These are phyloP conservation scores for Neonothopanus nambi DNA, from an alignment of 1,284 basidiomycete genomes.

Conservation along the genomic window DNA sequence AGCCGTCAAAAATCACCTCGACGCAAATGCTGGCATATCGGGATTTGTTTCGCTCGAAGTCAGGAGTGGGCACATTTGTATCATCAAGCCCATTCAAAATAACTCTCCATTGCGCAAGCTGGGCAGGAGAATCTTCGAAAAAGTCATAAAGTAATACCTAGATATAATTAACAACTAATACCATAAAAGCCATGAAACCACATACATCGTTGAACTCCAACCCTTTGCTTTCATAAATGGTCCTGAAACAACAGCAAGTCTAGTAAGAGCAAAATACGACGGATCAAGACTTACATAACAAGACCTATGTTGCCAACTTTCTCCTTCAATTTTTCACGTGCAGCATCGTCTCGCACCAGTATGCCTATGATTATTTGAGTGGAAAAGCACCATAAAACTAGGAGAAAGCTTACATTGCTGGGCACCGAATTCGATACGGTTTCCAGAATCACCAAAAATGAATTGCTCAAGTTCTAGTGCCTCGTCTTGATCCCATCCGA, in stretches of 20 bases:
- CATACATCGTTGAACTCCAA: constrained; percentile 71
- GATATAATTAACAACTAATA: not conserved
- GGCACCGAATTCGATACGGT: constrained; percentile 64
- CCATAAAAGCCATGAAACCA: not conserved
- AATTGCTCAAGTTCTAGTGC: constrained; percentile 58
- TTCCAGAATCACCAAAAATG: constrained; percentile 50
- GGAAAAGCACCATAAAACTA: not conserved
- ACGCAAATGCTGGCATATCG: constrained; percentile 57
- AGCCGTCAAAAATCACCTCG: constrained; percentile 41
- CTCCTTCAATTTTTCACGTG: constrained; percentile 47
- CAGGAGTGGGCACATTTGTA: constrained; percentile 36
- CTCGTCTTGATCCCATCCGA: constrained; percentile 51
- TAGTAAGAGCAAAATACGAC: constrained; percentile 4
- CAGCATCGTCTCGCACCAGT: constrained; percentile 62
- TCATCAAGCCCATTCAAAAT: constrained; percentile 47
- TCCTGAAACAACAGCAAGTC: constrained; percentile 39
- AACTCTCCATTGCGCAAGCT: constrained; percentile 57
- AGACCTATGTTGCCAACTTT: constrained; percentile 61
- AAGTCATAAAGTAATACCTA: constrained; percentile 74
- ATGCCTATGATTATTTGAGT: constrained; percentile 46
- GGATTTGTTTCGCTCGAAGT: constrained; percentile 46
- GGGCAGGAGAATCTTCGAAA: constrained; percentile 61
- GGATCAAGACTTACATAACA: constrained; percentile 55
- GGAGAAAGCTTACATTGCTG: constrained; percentile 54
- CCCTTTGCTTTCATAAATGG: constrained; percentile 74